Evolutionary conservation across 768 basidiomycete genomes (phyloP).

Genomic region (Russula dissimulans): DNA sequence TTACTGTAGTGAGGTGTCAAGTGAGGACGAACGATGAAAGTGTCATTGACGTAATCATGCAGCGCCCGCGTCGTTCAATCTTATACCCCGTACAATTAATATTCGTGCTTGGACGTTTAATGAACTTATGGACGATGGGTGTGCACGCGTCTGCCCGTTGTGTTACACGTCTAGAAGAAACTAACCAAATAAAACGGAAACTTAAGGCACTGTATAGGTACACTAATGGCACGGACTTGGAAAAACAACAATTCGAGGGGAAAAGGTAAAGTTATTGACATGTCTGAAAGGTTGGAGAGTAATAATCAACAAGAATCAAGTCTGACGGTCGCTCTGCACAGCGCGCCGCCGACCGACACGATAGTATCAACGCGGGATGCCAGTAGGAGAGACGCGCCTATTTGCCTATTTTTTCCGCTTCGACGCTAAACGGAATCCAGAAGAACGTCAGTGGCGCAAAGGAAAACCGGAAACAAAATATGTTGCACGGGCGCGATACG

Average conservation of each 20-base stretch:
- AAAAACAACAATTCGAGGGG: not conserved
- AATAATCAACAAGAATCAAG: not conserved
- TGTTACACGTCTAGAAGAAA: not conserved
- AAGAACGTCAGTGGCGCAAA: not conserved
- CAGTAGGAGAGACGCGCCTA: not conserved
- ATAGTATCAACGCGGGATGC: too few relatives aligned
- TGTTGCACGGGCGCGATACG: constrained; percentile 9
- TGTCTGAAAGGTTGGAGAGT: not conserved
- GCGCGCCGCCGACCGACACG: too few relatives aligned
- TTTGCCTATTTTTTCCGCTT: constrained; percentile 33
- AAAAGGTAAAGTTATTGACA: not conserved
- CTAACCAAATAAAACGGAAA: not conserved
- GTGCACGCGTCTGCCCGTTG: too few relatives aligned
- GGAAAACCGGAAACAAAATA: not conserved
- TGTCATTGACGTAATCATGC: too few relatives aligned
- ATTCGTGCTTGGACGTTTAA: too few relatives aligned
- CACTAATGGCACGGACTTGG: not conserved
- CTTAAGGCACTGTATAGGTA: constrained; percentile 2
- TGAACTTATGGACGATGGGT: too few relatives aligned
- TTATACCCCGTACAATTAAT: too few relatives aligned
- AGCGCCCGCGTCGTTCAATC: too few relatives aligned
- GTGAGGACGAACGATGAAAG: too few relatives aligned
- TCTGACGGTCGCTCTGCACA: not conserved
- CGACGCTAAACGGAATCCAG: constrained; percentile 21
- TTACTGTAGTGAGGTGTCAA: too few relatives aligned